phyloP scores from a whole-genome alignment of 1,139 yeast genomes.

The Saccharomyces hybrid region DNA sequence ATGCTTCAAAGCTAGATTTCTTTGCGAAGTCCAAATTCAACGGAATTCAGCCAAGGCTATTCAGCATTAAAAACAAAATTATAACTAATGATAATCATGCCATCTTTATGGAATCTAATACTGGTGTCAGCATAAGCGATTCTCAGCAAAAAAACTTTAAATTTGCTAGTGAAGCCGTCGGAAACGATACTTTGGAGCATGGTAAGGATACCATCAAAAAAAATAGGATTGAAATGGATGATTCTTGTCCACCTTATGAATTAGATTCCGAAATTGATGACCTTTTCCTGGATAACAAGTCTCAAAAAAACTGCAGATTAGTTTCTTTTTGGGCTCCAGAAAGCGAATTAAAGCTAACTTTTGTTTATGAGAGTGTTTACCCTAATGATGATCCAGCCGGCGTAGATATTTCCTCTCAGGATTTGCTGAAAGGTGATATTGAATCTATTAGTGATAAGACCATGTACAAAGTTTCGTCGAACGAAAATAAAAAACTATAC shows the following conservation, averaged over 20 bases:
- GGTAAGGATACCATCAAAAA: neutral
- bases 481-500: conserved; percentile 71
- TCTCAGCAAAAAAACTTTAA: neutral
- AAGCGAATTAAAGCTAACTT: conserved; percentile 69
- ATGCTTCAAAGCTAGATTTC: conserved; percentile 90
- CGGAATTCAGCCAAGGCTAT: conserved; percentile 22
- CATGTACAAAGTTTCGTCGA: conserved; percentile 71
- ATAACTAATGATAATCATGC: conserved; percentile 66
- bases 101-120: conserved; percentile 70
- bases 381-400: conserved; percentile 30
- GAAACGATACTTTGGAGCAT: conserved; percentile 2
- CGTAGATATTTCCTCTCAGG: conserved; percentile 33
- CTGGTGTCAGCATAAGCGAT: conserved; percentile 3
- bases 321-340: conserved; percentile 72
- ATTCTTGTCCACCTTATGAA: conserved; percentile 31
- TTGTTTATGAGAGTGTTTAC: conserved; percentile 76
- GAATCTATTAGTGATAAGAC: conserved; percentile 70
- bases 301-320: conserved; percentile 50
- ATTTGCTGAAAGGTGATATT: conserved; percentile 37
- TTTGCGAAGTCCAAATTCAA: conserved; percentile 48
- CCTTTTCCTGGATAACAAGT: conserved; percentile 51
- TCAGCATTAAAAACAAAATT: conserved; percentile 26
- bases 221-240: neutral
- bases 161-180: neutral
- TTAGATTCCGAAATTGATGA: conserved; percentile 73